These are phyloP conservation scores for Umbelopsis ramanniana DNA, from an alignment of 192 early-diverging fungal genomes.

Conservation along the genomic window DNA sequence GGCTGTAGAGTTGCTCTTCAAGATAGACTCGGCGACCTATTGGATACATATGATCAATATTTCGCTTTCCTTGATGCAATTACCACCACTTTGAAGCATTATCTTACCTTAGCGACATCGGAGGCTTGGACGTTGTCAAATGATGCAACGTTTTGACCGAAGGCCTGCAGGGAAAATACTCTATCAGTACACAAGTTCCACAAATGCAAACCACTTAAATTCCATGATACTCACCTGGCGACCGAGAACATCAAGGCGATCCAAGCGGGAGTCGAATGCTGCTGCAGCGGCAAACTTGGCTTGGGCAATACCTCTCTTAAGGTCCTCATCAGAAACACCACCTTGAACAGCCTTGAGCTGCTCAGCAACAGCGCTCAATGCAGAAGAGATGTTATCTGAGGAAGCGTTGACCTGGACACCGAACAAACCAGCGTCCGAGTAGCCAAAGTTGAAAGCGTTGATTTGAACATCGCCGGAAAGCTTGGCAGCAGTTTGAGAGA, in stretches of 20 bases:
- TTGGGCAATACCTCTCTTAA: conserved; percentile 68
- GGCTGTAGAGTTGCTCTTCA: conserved; percentile 74
- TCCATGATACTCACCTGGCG: conserved; percentile 45
- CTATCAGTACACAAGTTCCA: conserved; percentile 3
- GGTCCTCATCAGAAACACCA: conserved; percentile 53
- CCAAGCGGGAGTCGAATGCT: conserved; percentile 49
- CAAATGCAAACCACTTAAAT: conserved; percentile 28
- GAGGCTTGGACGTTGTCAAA: conserved; percentile 60
- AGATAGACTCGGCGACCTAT: conserved; percentile 66
- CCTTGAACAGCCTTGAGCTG: conserved; percentile 62
- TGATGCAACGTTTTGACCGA: conserved; percentile 45
- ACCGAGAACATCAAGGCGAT: conserved; percentile 53
- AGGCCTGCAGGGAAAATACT: conserved; percentile 39
- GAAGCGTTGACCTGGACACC: conserved; percentile 75
- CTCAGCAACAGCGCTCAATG: conserved; percentile 61
- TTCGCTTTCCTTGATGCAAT: conserved; percentile 12
- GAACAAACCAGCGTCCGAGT: conserved; percentile 92
- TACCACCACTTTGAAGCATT: too few species aligned
- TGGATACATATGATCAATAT: too few species aligned
- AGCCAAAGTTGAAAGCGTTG: conserved; percentile 82
- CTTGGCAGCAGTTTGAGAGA: conserved; percentile 67
- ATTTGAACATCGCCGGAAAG: conserved; percentile 57
- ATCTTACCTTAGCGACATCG: conserved; percentile 65
- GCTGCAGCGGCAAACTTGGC: conserved; percentile 61
- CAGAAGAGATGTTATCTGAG: conserved; percentile 61